These are phyloP conservation scores for Rubia yunnanensis DNA, from an alignment of 257 asterid species.

Conservation along the genomic window DNA sequence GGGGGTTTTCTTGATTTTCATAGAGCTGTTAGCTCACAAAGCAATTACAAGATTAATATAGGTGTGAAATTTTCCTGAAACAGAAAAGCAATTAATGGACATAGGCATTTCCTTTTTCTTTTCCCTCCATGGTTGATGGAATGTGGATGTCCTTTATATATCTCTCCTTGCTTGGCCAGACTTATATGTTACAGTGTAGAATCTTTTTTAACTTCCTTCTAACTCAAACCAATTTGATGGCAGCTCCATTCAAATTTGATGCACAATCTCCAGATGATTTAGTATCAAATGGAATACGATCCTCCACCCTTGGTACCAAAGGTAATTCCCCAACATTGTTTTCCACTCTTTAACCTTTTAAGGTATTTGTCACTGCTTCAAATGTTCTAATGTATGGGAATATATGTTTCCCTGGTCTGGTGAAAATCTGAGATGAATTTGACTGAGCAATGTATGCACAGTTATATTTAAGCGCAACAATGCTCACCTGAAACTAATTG, in stretches of 20 bases:
- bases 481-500: neutral
- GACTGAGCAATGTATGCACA: neutral
- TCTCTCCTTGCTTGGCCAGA: slow-evolving; percentile 13
- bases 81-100: slow-evolving; percentile 22
- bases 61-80: slow-evolving; percentile 47
- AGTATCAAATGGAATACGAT: slow-evolving; percentile 48
- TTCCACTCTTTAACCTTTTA: slow-evolving; percentile 4
- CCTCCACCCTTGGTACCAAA: slow-evolving; percentile 42
- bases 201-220: slow-evolving; percentile 18
- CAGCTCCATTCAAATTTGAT: slow-evolving; percentile 82
- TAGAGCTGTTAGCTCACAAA: slow-evolving; percentile 54
- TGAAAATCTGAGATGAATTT: neutral
- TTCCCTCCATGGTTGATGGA: slow-evolving; percentile 4
- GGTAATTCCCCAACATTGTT: slow-evolving; percentile 23
- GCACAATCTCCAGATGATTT: slow-evolving; percentile 83
- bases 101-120: slow-evolving; percentile 10
- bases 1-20: slow-evolving; percentile 52
- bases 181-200: slow-evolving; percentile 11
- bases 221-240: slow-evolving; percentile 25
- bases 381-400: too few species aligned
- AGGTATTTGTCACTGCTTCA: neutral
- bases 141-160: slow-evolving; percentile 1
- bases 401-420: neutral
- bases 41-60: slow-evolving; percentile 50
- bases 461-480: neutral